These are phyloP conservation scores for Penicillium sp. DNA, from an alignment of 2,329 filamentous ascomycete genomes.

Conservation along the genomic window DNA sequence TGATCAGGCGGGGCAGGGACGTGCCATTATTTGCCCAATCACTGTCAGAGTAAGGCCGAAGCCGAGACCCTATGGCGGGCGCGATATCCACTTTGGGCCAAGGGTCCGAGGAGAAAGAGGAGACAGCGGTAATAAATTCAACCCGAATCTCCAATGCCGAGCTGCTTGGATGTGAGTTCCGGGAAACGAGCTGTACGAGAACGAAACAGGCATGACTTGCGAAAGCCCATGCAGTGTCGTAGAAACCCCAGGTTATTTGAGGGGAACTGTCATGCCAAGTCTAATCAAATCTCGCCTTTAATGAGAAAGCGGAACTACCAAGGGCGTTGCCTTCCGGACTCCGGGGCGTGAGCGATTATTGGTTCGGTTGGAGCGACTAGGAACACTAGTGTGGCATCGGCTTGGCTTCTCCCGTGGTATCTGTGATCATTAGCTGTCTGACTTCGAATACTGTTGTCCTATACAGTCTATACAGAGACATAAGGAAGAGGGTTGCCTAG, in stretches of 20 bases:
- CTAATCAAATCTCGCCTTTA: neutral
- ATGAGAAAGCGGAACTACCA: neutral
- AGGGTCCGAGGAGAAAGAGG: conserved; percentile 13
- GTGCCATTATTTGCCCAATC: conserved; percentile 2
- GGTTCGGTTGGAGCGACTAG: conserved; percentile 12
- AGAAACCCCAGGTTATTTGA: neutral
- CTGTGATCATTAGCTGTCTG: neutral
- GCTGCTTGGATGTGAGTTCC: neutral
- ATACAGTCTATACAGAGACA: neutral
- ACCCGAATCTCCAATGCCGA: conserved; percentile 1
- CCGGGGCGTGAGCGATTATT: conserved; percentile 9
- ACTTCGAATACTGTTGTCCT: neutral
- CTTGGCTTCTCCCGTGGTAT: neutral
- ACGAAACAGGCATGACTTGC: neutral
- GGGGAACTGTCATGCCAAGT: neutral
- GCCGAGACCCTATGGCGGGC: conserved; percentile 13
- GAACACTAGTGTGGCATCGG: conserved; percentile 1
- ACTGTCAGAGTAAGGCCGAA: neutral
- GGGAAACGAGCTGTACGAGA: neutral
- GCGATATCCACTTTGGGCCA: conserved; percentile 15
- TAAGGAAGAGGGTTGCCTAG: neutral
- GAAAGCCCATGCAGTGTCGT: neutral
- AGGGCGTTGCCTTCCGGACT: conserved; percentile 2
- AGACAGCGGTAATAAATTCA: neutral
- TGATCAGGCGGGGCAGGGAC: conserved; percentile 12